Percentiles rank a stretch among this genome's conserved stretches.
Conservation (phyloP, 2,329 filamentous ascomycete species). For the Fusarium bactridioides region DNA sequence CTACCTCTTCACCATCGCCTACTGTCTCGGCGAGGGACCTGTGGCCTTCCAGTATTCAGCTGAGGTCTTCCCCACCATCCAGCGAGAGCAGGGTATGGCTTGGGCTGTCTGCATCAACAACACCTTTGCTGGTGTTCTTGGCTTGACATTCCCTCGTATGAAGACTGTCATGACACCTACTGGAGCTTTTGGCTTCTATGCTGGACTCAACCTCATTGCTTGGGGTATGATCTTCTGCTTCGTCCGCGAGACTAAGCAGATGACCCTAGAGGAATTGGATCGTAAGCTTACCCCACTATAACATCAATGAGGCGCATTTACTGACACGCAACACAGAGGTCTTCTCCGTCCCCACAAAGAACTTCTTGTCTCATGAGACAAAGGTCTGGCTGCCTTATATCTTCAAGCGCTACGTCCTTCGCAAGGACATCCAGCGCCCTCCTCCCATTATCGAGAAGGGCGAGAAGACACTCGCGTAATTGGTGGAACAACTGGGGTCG, state of each 20-base stretch:
- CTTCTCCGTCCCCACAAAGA: conserved; percentile 56
- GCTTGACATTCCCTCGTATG: conserved; percentile 61
- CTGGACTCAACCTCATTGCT: conserved; percentile 62
- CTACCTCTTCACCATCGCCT: conserved; percentile 71
- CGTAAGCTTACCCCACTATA: conserved; percentile 28
- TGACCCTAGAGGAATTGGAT: conserved; percentile 60
- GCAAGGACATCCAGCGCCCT: background rate
- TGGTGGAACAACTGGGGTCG: no score
- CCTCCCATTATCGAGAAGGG: conserved; percentile 13
- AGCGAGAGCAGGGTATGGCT: conserved; percentile 70
- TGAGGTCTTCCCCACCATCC: conserved; percentile 70
- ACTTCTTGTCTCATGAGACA: conserved; percentile 50
- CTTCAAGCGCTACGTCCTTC: conserved; percentile 30
- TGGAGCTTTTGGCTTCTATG: conserved; percentile 59
- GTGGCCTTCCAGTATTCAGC: conserved; percentile 70
- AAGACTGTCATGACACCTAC: conserved; percentile 44
- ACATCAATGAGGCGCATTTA: fast-evolving
- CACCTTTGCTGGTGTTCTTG: conserved; percentile 60
- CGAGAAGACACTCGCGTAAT: conserved; percentile 7
- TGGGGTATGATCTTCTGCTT: conserved; percentile 62
- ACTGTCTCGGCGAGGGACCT: conserved; percentile 70
- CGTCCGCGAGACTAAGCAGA: conserved; percentile 63
- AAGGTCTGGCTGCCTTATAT: conserved; percentile 27
- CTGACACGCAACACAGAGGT: conserved; percentile 37
- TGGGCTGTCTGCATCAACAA: conserved; percentile 69